phyloP scores from a whole-genome alignment of 2,329 filamentous ascomycete species.

The Talaromyces piceae region DNA sequence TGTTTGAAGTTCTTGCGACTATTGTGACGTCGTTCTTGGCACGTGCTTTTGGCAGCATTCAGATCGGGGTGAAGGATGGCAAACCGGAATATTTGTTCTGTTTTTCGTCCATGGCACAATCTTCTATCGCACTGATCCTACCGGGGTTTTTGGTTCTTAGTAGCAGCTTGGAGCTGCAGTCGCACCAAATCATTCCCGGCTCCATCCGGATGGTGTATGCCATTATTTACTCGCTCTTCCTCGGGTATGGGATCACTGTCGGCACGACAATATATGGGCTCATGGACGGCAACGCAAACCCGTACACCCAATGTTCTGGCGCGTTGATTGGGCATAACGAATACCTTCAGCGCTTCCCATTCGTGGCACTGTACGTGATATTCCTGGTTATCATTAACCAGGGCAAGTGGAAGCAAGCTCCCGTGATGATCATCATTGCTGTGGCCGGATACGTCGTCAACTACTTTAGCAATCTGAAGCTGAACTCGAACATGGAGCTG shows the following conservation, averaged over 20 bases:
- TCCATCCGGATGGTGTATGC: conserved; percentile 69
- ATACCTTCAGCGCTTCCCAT: conserved; percentile 54
- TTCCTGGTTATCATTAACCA: conserved; percentile 75
- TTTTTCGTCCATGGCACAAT: conserved; percentile 64
- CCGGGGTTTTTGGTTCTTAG: conserved; percentile 60
- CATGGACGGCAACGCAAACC: conserved; percentile 49
- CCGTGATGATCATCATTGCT: conserved; percentile 67
- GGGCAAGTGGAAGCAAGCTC: conserved; percentile 69
- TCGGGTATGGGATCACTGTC: conserved; percentile 65
- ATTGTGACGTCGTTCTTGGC: conserved; percentile 62
- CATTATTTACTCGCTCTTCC: conserved; percentile 64
- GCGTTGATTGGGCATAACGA: conserved; percentile 41
- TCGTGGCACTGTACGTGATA: conserved; percentile 65
- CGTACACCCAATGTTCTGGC: conserved; percentile 39
- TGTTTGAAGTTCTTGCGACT: conserved; percentile 57
- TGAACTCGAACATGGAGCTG: conserved; percentile 64
- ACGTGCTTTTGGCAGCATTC: conserved; percentile 61
- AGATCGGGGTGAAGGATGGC: conserved; percentile 31
- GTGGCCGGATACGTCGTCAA: conserved; percentile 68
- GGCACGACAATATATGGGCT: conserved; percentile 58
- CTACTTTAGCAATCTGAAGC: conserved; percentile 61
- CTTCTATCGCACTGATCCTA: conserved; percentile 67
- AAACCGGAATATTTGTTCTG: conserved; percentile 49
- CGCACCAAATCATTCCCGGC: conserved; percentile 60
- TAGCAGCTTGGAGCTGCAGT: conserved; percentile 59